Base-by-base conservation (phyloP, 2,329 filamentous ascomycete genomes). In the Phoma herbarum region DNA sequence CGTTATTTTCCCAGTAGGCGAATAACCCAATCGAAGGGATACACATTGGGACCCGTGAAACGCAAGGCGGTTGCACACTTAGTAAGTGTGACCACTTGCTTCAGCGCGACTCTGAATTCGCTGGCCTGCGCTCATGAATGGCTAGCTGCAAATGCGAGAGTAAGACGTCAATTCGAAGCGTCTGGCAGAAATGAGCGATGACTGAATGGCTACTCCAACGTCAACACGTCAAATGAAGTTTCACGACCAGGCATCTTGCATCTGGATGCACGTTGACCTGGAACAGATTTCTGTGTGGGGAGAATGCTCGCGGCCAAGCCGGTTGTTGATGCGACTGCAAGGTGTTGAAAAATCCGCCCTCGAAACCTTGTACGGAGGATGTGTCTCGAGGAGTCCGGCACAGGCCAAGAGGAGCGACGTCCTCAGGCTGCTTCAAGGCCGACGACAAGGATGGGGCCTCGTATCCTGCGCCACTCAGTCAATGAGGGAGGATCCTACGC, bases 11-110 rank as follows among this genome's bases (percentile, higher is more conserved):
- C 59, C 56, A 35, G 49, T 61, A 61, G 22, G 14, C 49, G 43
- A 47, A 47, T 45, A 42, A 45, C 45, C 66, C 65, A 68, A 70
- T 70, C 60, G 57, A 66, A 51, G 62, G 51, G 53, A 58, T 50
- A 45, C 48, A 39, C 46, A 39, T 46, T 60, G 53, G 43, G 25
- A 25, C 29, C 41, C 37, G 57, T 70, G 66, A 69, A 70, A 69
- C 65, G 54, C 56, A 51, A 61, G 60, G 64, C 61, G 55, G 60
- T 33, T 66, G 59, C 45, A 46, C 39, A 33, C 56, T 63, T 64
- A 46, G 63, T 54, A 55, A 18, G 63, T 66, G 57, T 50, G 49
- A 64, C 61, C 44, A 52, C 29, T 49, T 62, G 61, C 61, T 64
- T 64, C 61, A 64, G 52, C 44, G 55, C 49, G 56, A 62, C 50